These are phyloP conservation scores for Tuber melanosporum DNA, from an alignment of 495 filamentous ascomycete species.

Conservation along the genomic window DNA sequence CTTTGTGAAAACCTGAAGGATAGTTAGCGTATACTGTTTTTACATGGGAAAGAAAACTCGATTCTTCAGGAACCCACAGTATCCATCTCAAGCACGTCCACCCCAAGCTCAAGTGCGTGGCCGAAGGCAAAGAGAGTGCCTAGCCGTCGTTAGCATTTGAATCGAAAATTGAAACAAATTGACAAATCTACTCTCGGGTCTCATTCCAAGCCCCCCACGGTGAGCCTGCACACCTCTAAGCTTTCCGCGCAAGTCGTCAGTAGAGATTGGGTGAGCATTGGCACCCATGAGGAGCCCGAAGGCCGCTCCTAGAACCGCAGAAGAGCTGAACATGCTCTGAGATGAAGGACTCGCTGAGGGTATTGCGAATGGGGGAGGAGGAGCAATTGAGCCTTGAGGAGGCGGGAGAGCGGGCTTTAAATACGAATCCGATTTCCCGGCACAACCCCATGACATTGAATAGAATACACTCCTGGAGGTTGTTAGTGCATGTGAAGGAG, in stretches of 20 bases:
- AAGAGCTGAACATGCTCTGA: constrained; percentile 18
- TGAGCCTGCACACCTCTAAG: constrained; percentile 30
- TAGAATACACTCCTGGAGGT: not conserved
- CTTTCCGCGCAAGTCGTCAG: constrained; percentile 1
- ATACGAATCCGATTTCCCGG: not conserved
- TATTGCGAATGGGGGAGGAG: not conserved
- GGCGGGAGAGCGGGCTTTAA: constrained; percentile 17
- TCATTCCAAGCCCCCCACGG: constrained; percentile 37
- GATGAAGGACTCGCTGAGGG: not conserved
- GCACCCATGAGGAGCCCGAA: constrained; percentile 17
- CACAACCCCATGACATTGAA: constrained; percentile 7
- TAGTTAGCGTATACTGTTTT: not conserved
- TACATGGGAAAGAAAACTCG: not conserved
- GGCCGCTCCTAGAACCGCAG: constrained; percentile 5
- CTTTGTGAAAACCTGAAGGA: constrained; percentile 35
- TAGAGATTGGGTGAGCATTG: constrained; percentile 12
- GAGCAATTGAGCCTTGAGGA: not conserved
- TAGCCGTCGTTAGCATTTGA: constrained; percentile 3
- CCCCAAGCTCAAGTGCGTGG: constrained; percentile 40
- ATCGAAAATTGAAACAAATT: not conserved
- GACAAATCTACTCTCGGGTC: constrained; percentile 31
- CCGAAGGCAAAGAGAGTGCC: constrained; percentile 40
- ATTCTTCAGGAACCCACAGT: constrained; percentile 10
- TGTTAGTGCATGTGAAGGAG: not conserved
- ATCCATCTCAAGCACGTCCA: constrained; percentile 41